phyloP scores from a whole-genome alignment of 768 basidiomycete species.

The Mycena amicta region DNA sequence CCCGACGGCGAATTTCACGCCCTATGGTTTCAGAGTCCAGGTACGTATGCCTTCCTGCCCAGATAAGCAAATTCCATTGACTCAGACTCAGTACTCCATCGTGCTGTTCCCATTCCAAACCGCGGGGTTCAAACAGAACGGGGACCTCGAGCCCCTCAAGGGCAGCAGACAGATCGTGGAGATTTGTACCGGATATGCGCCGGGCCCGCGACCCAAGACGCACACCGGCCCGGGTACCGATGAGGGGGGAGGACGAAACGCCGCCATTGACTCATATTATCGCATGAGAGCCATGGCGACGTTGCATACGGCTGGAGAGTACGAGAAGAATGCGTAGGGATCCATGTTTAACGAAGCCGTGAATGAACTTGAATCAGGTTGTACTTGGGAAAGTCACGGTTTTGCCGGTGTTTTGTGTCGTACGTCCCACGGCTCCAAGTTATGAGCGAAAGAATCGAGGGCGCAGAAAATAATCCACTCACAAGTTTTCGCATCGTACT shows the following conservation, averaged over 20 bases:
- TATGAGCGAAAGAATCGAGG: too few species aligned
- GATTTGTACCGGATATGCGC: constrained; percentile 16
- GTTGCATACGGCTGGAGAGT: too few species aligned
- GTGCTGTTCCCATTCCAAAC: constrained; percentile 20
- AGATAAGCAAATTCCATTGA: not conserved
- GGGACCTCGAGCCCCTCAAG: constrained; percentile 3
- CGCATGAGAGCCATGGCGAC: not conserved
- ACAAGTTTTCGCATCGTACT: too few species aligned
- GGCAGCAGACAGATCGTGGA: constrained; percentile 12
- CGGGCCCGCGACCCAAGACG: constrained; percentile 15
- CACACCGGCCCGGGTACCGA: constrained; percentile 1
- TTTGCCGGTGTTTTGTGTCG: too few species aligned
- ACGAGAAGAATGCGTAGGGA: too few species aligned
- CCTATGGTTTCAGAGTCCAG: constrained; percentile 10
- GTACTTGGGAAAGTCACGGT: too few species aligned
- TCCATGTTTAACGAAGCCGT: too few species aligned
- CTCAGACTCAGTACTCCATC: constrained; percentile 11
- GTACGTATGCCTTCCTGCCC: not conserved
- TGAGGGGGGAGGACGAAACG: not conserved
- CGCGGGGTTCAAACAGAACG: constrained; percentile 10
- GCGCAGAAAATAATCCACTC: too few species aligned
- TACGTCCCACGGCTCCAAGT: too few species aligned
- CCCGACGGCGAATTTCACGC: constrained; percentile 3
- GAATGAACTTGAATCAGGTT: too few species aligned
- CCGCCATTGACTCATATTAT: not conserved